These are phyloP conservation scores for Fusarium torreyae DNA, from an alignment of 2,329 filamentous ascomycete species.

Conservation along the genomic window DNA sequence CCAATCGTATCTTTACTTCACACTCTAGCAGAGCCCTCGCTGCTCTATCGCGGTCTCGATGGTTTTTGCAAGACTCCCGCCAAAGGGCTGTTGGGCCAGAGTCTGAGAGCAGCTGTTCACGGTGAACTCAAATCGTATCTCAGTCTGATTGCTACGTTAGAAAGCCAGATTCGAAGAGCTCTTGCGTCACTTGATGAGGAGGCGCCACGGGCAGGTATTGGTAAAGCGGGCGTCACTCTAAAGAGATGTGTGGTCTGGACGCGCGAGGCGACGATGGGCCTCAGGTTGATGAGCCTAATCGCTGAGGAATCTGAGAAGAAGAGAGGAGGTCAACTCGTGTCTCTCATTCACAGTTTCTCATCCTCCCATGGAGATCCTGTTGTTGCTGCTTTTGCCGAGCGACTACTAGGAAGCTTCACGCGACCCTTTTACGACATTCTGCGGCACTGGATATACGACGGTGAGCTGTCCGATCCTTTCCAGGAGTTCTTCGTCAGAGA, in stretches of 20 bases:
- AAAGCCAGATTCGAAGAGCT: slow-evolving; percentile 90
- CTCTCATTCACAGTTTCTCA: slow-evolving; percentile 92
- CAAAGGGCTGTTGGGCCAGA: slow-evolving; percentile 90
- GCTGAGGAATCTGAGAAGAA: slow-evolving; percentile 88
- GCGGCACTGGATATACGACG: slow-evolving; percentile 97
- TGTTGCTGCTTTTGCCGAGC: slow-evolving; percentile 92
- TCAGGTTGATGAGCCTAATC: slow-evolving; percentile 93
- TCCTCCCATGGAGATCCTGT: slow-evolving; percentile 96
- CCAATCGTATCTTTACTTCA: slow-evolving; percentile 91
- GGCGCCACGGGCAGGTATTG: slow-evolving; percentile 78
- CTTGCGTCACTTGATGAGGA: slow-evolving; percentile 80
- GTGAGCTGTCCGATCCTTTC: slow-evolving; percentile 96
- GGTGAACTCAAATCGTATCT: slow-evolving; percentile 91
- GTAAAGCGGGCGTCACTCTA: slow-evolving; percentile 90
- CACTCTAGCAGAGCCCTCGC: slow-evolving; percentile 89
- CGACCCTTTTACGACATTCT: slow-evolving; percentile 97
- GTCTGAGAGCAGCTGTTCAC: slow-evolving; percentile 87
- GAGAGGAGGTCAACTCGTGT: slow-evolving; percentile 92
- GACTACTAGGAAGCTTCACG: slow-evolving; percentile 88
- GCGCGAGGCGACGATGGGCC: slow-evolving; percentile 93
- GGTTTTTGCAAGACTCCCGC: slow-evolving; percentile 86
- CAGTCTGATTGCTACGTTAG: slow-evolving; percentile 89
- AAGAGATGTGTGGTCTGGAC: slow-evolving; percentile 99
- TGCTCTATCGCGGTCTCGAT: slow-evolving; percentile 88
- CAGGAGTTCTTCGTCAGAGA: slow-evolving; percentile 96